Conservation (phyloP, 257 asterid species). For the Lycium barbarum region DNA sequence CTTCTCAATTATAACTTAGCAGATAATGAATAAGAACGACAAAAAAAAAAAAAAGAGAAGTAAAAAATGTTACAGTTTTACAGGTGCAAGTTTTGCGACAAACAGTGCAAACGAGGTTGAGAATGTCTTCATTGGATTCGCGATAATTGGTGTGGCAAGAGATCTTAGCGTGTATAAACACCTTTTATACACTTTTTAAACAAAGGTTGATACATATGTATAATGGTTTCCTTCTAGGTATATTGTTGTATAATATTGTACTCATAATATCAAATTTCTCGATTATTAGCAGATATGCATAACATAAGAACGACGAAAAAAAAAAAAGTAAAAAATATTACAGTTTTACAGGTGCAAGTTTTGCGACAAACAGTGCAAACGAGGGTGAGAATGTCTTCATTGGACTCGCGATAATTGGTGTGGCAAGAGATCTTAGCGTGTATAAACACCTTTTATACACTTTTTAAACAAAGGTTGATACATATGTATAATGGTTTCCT, state of each 20-base stretch:
- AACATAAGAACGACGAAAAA: not conserved
- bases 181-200: no score
- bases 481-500: no score
- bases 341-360: conserved; percentile 88
- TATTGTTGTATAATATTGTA: no score
- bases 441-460: no score
- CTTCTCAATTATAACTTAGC: not conserved
- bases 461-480: no score
- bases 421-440: conserved; percentile 88
- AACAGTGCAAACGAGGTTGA: conserved; percentile 67
- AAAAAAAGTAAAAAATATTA: conserved; percentile 28
- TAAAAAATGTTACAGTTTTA: conserved; percentile 58
- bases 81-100: conserved; percentile 92
- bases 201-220: no score
- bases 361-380: conserved; percentile 81
- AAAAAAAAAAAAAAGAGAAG: not conserved
- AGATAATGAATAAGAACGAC: no score
- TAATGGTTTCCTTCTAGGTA: no score
- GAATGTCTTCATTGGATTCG: conserved; percentile 85
- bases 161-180: conserved; percentile 65
- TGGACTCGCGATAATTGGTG: conserved; percentile 76
- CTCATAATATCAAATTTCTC: not conserved
- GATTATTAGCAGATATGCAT: not conserved
- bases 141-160: conserved; percentile 72
- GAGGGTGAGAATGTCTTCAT: conserved; percentile 74